Evolutionary conservation across 2,329 filamentous ascomycete genomes (phyloP).

Genomic region (Colletotrichum liaoningense): DNA sequence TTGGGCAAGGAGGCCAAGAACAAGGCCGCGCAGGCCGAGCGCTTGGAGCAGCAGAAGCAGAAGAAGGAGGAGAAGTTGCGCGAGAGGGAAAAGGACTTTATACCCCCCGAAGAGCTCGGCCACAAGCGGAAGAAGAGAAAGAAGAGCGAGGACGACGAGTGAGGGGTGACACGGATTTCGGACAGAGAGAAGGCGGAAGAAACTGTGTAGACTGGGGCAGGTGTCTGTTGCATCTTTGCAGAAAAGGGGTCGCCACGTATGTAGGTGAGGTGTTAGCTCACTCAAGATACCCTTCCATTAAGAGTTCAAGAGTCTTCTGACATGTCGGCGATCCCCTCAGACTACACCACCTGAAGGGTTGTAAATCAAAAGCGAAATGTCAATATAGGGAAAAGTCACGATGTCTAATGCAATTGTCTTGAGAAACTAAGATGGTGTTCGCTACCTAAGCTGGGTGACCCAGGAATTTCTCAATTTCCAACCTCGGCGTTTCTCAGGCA

Average conservation of each 20-base stretch:
- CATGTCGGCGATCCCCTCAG: neutral
- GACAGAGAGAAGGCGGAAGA: neutral
- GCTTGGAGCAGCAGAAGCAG: constrained; percentile 84
- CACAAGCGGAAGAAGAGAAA: constrained; percentile 74
- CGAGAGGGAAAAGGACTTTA: constrained; percentile 86
- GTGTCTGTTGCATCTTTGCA: constrained; percentile 11
- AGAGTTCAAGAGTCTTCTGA: constrained; percentile 22
- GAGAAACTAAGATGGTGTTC: neutral
- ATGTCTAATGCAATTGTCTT: constrained; percentile 1
- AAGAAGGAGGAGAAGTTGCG: constrained; percentile 91
- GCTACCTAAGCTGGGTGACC: neutral
- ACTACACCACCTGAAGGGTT: neutral
- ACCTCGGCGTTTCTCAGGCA: neutral
- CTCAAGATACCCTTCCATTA: constrained; percentile 36
- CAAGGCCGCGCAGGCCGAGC: constrained; percentile 80
- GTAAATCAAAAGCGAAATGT: constrained; percentile 21
- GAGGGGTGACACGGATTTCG: neutral
- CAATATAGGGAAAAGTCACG: neutral
- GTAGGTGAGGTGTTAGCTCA: constrained; percentile 30
- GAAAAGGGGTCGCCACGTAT: constrained; percentile 12
- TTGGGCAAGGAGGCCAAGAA: constrained; percentile 93
- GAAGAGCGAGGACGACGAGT: constrained; percentile 55
- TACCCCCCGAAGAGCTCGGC: constrained; percentile 83
- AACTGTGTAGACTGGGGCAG: constrained; percentile 1
- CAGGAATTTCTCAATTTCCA: neutral